Conservation (phyloP, 176 grass and related monocot genomes). For the Guadua angustifolia region DNA sequence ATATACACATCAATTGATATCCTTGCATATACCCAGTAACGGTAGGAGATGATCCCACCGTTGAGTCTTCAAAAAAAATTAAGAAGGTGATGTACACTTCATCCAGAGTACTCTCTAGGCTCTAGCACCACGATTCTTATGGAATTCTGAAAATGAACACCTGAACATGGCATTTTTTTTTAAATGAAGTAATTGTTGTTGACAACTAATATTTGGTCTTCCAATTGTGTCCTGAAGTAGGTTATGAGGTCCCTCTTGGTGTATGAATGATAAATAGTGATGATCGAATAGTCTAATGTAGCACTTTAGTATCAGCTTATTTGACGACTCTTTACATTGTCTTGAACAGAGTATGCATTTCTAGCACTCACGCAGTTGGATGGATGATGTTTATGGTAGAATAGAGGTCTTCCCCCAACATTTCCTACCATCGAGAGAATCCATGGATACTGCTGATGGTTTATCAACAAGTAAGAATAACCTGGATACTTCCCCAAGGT, state of each 20-base stretch:
- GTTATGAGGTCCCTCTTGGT: not conserved
- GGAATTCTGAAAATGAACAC: not conserved
- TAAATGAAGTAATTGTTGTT: not conserved
- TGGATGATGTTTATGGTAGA: constrained; percentile 88
- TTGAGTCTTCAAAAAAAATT: not conserved
- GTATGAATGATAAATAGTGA: not conserved
- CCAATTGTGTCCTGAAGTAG: not conserved
- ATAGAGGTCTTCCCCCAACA: constrained; percentile 84
- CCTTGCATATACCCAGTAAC: not conserved
- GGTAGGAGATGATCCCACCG: not conserved
- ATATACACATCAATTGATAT: not conserved
- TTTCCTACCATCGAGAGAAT: constrained; percentile 58
- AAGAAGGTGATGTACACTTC: not conserved
- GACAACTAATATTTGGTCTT: not conserved
- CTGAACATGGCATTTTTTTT: not conserved
- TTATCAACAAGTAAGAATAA: constrained; percentile 56
- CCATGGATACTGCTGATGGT: constrained; percentile 47
- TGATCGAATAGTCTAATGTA: not conserved
- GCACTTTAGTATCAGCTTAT: not conserved
- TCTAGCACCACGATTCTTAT: not conserved
- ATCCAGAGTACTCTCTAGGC: not conserved
- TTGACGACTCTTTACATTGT: not conserved
- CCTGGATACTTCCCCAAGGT: constrained; percentile 64
- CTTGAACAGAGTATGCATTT: constrained; percentile 49
- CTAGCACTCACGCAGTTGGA: constrained; percentile 43